Conservation (phyloP, 1,284 basidiomycete species). For the Macrocystidia cucumis region DNA sequence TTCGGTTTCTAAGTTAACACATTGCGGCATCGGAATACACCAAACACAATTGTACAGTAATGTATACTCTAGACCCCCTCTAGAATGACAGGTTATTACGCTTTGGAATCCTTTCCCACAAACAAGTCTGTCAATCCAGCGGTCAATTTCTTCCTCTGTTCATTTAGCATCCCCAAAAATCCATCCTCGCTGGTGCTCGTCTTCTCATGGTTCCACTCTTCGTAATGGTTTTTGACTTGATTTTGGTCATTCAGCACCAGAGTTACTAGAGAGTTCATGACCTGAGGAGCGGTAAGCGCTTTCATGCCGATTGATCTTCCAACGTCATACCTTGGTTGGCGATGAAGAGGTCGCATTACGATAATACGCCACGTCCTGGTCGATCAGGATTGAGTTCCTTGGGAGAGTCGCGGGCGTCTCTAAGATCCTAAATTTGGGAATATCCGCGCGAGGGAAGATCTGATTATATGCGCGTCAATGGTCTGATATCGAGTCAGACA, state of each 20-base stretch:
- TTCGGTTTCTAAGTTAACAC: constrained; percentile 45
- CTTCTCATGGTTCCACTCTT: constrained; percentile 41
- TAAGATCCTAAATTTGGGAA: constrained; percentile 35
- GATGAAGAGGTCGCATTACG: constrained; percentile 26
- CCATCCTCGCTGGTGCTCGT: constrained; percentile 34
- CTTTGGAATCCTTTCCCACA: constrained; percentile 15
- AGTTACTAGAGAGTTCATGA: constrained; percentile 38
- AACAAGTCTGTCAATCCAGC: constrained; percentile 29
- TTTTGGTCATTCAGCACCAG: constrained; percentile 30
- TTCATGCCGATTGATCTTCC: not conserved
- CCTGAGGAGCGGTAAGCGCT: constrained; percentile 15
- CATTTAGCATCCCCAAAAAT: constrained; percentile 38
- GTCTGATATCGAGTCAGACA: too few relatives aligned
- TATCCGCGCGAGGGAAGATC: constrained; percentile 37
- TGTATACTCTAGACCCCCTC: too few relatives aligned
- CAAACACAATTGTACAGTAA: too few relatives aligned
- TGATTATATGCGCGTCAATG: constrained; percentile 11
- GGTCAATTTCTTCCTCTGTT: constrained; percentile 37
- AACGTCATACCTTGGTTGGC: constrained; percentile 31
- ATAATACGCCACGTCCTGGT: constrained; percentile 42
- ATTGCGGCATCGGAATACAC: too few relatives aligned
- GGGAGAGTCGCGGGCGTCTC: constrained; percentile 31
- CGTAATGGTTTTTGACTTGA: constrained; percentile 32
- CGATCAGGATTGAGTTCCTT: constrained; percentile 33
- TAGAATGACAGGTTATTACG: too few relatives aligned